Evolutionary conservation across 306 rosid genomes (phyloP), one percentile per base, ranked within the genome.

Genomic region (Ormosia semicastrata): DNA sequence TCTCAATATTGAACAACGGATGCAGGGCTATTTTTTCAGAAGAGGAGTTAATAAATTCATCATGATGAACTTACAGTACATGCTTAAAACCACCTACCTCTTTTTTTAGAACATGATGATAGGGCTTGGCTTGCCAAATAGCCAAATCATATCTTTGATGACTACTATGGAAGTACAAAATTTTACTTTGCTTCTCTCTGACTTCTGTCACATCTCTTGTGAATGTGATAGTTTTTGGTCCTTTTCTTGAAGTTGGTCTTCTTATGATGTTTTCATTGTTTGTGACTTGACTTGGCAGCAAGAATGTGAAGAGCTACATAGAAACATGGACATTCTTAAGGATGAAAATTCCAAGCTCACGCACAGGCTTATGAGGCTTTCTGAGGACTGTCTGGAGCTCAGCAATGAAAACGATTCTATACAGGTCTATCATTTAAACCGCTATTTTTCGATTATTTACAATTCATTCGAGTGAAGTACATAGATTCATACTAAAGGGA

Each of bases 281-380:
- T 70, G 29, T 63, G 49, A 15, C 78, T 82, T 58, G 15, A 32
- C 60, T 36, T 84, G 49, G 62, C 87, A 89, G 93, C 67, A 82
- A 66, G 88, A 91, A 86, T 78, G 75, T 63, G 87, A 82, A 37
- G 76, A 75, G 56, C 85, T 91, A 49, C 81, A 6, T 62, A 75
- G 58, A 72, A 14, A 4, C 4, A 71, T 76, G 12, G 82, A 63
- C 49, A 41, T 5, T 44, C 84, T 91, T 43, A 76, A 44, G 49
- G 67, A 17, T 1, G 83, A 85, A 68, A 59, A 63, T 41, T 82
- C 86, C 0, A 14, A 15, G 66, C 88, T 89, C 41, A 78, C 52
- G 18, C 40, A 83, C 1, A 66, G 10, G 60, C 71, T 89, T 8
- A 7, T 13, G 30, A 78, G 53, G 76, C 72, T 84, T 83, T 78